Percentiles rank a stretch among this genome's conserved stretches.
Conservation (phyloP, 495 filamentous ascomycete genomes). For the Xylaria nigripes region DNA sequence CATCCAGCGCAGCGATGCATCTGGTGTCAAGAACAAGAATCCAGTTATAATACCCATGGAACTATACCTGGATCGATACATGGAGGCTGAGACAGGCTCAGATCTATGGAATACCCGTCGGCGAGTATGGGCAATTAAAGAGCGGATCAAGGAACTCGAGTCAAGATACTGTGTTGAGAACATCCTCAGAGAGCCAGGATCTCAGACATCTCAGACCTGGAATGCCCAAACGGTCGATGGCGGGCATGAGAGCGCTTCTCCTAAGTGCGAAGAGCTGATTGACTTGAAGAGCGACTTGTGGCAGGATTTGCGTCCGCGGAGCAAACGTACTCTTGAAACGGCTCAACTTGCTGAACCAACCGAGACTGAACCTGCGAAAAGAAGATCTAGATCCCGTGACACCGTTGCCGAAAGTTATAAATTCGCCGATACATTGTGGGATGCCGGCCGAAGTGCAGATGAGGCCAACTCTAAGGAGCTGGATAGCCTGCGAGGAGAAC, state of each 20-base stretch:
- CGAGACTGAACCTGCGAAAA: background rate
- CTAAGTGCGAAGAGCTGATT: background rate
- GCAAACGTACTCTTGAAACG: background rate
- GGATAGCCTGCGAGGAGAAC: conserved; percentile 19
- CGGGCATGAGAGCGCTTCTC: background rate
- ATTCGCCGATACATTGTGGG: conserved; percentile 8
- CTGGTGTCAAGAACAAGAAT: conserved; percentile 68
- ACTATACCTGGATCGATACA: conserved; percentile 84
- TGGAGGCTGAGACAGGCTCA: conserved; percentile 54
- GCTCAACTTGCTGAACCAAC: background rate
- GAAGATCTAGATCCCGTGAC: background rate
- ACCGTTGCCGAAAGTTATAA: background rate
- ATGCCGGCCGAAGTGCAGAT: conserved; percentile 11
- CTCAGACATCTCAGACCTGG: background rate
- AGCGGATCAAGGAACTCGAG: conserved; percentile 49
- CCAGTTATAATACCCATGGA: conserved; percentile 65
- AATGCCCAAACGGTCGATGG: background rate
- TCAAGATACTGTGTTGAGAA: conserved; percentile 19
- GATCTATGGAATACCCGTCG: conserved; percentile 53
- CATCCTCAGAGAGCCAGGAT: background rate
- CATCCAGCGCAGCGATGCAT: conserved; percentile 63
- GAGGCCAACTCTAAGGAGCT: conserved; percentile 9
- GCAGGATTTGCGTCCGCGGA: conserved; percentile 1
- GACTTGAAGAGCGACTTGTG: conserved; percentile 3
- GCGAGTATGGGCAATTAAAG: conserved; percentile 67